Conservation (phyloP, 306 rosid genomes). For the Hippophae tibetana region DNA sequence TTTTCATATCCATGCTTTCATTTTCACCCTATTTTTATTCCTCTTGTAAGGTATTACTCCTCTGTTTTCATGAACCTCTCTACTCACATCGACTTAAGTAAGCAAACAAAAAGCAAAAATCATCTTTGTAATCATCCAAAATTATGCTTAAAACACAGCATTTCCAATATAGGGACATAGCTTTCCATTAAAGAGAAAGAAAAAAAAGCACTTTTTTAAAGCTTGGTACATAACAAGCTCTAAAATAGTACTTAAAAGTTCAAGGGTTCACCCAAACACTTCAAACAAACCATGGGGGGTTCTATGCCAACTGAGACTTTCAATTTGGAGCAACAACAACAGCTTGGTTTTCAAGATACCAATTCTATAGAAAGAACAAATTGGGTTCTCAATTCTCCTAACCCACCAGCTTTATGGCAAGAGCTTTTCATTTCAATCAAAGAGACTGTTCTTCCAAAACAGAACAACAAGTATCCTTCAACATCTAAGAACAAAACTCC, state of each 20-base stretch:
- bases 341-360: not conserved
- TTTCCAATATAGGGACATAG: no score
- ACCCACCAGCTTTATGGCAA: conserved; percentile 45
- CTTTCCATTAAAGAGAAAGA: no score
- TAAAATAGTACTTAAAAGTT: not conserved
- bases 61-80: no score
- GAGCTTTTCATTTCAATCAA: conserved; percentile 32
- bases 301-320: conserved; percentile 18
- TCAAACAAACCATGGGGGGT: conserved; percentile 23
- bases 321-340: conserved; percentile 13
- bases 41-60: no score
- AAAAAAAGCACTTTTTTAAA: no score
- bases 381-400: conserved; percentile 54
- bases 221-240: not conserved
- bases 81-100: no score
- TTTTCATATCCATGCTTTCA: no score
- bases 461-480: conserved; percentile 15
- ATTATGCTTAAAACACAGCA: no score
- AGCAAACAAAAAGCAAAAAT: no score
- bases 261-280: conserved; percentile 39
- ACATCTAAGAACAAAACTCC: conserved; percentile 14
- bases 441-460: conserved; percentile 26
- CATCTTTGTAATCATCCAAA: no score
- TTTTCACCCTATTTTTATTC: no score
- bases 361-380: conserved; percentile 16